phyloP scores from a whole-genome alignment of 331 rosid genomes.

The Pyrus hybrid region DNA sequence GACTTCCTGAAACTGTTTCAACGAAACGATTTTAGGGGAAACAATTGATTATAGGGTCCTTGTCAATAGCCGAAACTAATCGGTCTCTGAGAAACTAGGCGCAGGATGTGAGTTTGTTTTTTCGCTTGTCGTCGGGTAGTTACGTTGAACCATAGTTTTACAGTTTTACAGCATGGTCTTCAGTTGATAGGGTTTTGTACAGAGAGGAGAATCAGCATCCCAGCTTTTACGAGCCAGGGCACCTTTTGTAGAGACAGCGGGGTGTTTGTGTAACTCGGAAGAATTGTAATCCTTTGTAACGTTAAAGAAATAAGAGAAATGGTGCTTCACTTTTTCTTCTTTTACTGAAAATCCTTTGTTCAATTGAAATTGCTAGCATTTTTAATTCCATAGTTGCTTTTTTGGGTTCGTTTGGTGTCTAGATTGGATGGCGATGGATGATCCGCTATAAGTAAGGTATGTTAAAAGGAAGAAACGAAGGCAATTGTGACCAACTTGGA shows the following conservation, averaged over 20 bases:
- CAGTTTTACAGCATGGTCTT: constrained; percentile 8
- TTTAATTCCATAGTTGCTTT: background rate
- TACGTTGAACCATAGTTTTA: constrained; percentile 5
- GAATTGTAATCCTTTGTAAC: constrained; percentile 39
- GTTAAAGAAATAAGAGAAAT: constrained; percentile 10
- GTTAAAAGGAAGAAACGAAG: background rate
- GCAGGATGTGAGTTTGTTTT: background rate
- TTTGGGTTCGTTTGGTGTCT: background rate
- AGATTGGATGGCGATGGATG: background rate
- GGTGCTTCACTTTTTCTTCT: background rate
- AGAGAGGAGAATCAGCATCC: constrained; percentile 35
- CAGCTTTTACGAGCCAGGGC: constrained; percentile 16
- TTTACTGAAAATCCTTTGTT: too few relatives aligned
- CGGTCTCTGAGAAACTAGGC: background rate
- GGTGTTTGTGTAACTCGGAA: constrained; percentile 24
- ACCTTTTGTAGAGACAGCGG: constrained; percentile 21
- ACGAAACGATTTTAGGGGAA: background rate
- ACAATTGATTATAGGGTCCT: constrained; percentile 6
- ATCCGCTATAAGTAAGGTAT: background rate
- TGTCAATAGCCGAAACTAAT: constrained; percentile 8
- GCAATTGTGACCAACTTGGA: background rate
- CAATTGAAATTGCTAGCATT: background rate
- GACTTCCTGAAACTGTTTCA: constrained; percentile 1
- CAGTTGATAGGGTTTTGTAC: constrained; percentile 31
- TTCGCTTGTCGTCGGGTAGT: constrained; percentile 3